Evolutionary conservation across 2,329 filamentous ascomycete genomes (phyloP), one percentile per base, ranked within the genome.

Genomic region (Penicillium sp.): DNA sequence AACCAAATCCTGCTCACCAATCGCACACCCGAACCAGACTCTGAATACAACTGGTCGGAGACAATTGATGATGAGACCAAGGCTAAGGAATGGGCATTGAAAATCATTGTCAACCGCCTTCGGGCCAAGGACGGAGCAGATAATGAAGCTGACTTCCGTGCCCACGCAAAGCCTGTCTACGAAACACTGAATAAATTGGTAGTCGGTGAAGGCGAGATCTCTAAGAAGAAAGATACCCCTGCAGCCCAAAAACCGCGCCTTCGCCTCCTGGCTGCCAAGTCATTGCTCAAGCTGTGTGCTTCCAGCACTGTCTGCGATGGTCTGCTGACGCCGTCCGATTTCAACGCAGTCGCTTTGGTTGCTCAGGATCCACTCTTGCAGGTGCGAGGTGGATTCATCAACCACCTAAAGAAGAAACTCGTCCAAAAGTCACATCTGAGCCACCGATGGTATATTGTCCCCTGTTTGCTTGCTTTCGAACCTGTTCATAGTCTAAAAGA

Each of bases 401-500:
- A 87, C 68, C 92, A 93, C 66, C 79, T 99, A 41, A 94, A 96
- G 76, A 97, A 96, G 76, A 74, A 73, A 56, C 63, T 78, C 19
- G 71, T 73, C n/a, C 75, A 76, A 59, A 70, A 66, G n/a, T 66
- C 74, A 6, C 93, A 96, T 68, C 84, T 97, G 5, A 89, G 89
- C 10, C 85, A 89, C 53, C 87, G 93, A 10, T 99, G 96, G 81
- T 94, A 96, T 73, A 89, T 91, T 0, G 88, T 96, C 41, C 82
- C 96, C 6, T 97, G 97, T 78, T 79, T 97, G 43, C 89, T 92
- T 33, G 93, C 94, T 1, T 97, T 94, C 71, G 94, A 99, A 76
- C 94, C 93, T 0, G 83, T 86, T 38, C 72, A 78, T n/a, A 83
- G 85, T 17, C 84, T 96, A 71, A 90, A 88, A 71, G 86, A 85